These are phyloP conservation scores for Naegleria lovaniensis DNA, from an alignment of 208 protist genomes.

Conservation along the genomic window DNA sequence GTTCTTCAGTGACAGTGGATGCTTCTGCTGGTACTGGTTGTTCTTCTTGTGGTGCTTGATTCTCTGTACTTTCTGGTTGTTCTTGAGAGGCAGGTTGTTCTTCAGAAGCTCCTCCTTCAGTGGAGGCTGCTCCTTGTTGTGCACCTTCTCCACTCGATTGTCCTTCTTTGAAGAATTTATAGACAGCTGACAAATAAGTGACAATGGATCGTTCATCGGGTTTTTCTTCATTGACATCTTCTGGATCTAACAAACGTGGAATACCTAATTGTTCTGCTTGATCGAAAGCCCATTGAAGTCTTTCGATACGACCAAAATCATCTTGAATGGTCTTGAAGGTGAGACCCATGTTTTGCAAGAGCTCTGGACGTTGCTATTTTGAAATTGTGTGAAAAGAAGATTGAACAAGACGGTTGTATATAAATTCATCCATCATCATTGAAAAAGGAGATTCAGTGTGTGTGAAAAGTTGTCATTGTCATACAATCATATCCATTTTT, in stretches of 20 bases:
- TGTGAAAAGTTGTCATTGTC: no score
- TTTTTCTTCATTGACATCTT: neutral
- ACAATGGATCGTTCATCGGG: neutral
- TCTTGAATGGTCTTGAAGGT: neutral
- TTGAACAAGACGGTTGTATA: no score
- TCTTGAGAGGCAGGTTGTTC: neutral
- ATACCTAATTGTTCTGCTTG: neutral
- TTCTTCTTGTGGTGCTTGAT: neutral
- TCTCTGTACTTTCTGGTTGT: neutral
- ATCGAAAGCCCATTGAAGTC: slow-evolving; percentile 14
- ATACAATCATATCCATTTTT: no score
- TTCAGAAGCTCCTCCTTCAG: neutral
- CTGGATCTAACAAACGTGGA: neutral
- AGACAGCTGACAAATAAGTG: neutral
- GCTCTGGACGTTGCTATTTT: neutral
- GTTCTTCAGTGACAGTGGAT: neutral
- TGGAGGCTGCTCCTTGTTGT: neutral
- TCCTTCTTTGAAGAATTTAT: slow-evolving; percentile 10
- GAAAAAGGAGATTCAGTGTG: neutral
- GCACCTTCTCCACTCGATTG: neutral
- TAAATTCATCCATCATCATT: no score
- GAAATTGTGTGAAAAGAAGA: no score
- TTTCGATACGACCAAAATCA: neutral
- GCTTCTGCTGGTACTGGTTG: neutral
- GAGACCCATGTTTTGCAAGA: neutral